Percentiles rank a stretch among this genome's conserved stretches.
These are phyloP conservation scores for Candida jianshihensis DNA, from an alignment of 805 yeast species.

Conservation along the genomic window DNA sequence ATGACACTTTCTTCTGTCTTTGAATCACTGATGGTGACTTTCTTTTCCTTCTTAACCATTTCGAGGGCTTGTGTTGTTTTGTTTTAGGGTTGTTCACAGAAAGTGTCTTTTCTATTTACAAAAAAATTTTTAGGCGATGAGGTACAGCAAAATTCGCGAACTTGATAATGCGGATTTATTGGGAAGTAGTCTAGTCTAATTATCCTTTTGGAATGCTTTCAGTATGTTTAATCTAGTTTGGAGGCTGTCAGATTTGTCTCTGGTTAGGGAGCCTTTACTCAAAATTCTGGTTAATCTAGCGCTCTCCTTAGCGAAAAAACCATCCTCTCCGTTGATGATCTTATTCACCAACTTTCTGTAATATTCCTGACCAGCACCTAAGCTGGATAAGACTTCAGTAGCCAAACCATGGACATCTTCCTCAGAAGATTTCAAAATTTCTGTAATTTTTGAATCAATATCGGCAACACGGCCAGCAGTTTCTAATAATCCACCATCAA, in stretches of 20 bases:
- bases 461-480: slow-evolving; percentile 29
- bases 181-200: no score
- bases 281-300: slow-evolving; percentile 37
- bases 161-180: no score
- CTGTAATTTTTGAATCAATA: slow-evolving; percentile 22
- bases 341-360: slow-evolving; percentile 42
- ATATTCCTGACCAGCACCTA: slow-evolving; percentile 30
- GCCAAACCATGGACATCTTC: slow-evolving; percentile 20
- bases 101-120: neutral
- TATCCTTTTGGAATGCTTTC: slow-evolving; percentile 16
- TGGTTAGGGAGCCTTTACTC: slow-evolving; percentile 26
- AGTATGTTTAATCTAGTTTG: slow-evolving; percentile 45
- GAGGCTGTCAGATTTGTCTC: slow-evolving; percentile 40
- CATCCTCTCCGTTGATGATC: slow-evolving; percentile 36
- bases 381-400: slow-evolving; percentile 24
- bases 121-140: no score
- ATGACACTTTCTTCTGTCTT: slow-evolving; percentile 10
- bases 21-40: slow-evolving; percentile 1
- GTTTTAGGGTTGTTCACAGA: neutral
- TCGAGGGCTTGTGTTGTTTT: neutral
- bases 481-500: slow-evolving; percentile 28
- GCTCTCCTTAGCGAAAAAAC: slow-evolving; percentile 35
- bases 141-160: no score
- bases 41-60: slow-evolving; percentile 9
- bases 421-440: slow-evolving; percentile 21